Base-by-base conservation (phyloP, 148 eudicot genomes). In the Arbutus unedo region DNA sequence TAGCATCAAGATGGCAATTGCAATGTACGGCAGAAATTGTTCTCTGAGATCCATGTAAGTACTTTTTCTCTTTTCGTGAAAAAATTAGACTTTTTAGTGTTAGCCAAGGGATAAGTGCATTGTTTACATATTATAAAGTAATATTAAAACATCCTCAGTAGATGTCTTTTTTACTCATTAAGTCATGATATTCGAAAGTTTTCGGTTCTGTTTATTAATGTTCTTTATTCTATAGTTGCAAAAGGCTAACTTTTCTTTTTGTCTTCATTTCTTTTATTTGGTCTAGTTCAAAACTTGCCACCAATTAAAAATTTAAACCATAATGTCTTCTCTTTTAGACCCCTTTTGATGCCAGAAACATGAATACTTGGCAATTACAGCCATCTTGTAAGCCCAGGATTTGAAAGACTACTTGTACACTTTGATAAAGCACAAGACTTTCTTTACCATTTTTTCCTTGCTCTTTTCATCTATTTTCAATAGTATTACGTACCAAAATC, bases 11-110 rank as follows among this genome's bases (percentile, higher is more conserved):
- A 75, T 53, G 31, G 92, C 87, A 51, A 55, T 78, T 79, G 82
- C 88, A 41, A 41, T 78, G n/a, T 57, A 78, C 51, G 86, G 90
- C 14, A 86, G 81, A 50, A 72, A 79, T 79, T 88, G 90, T 23
- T 84, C 84, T 8, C 77, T 82, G 74, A 59, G 50, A 51, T 82
- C 89, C 15, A 80, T 71, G 93, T 91, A 84, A 88, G 93, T 81
- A 56, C 43, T 51, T 16, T 48, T 68, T 18, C 57, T 23, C 10
- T 16, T 44, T 68, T 41, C 48, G 13, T 70, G 6, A 5, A 50
- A 0, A 31, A 31, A 23, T 31, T 31, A 70, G 41, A 43, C n/a
- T 2, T 41, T 68, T 38, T 68, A 68, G 41, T 4, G 70, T 64
- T 64, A 23, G 67, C 31, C 21, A 7, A 60, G 31, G 66, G 70